Evolutionary conservation across 2,329 filamentous ascomycete species (phyloP).

Genomic region (Endothia cerciana): DNA sequence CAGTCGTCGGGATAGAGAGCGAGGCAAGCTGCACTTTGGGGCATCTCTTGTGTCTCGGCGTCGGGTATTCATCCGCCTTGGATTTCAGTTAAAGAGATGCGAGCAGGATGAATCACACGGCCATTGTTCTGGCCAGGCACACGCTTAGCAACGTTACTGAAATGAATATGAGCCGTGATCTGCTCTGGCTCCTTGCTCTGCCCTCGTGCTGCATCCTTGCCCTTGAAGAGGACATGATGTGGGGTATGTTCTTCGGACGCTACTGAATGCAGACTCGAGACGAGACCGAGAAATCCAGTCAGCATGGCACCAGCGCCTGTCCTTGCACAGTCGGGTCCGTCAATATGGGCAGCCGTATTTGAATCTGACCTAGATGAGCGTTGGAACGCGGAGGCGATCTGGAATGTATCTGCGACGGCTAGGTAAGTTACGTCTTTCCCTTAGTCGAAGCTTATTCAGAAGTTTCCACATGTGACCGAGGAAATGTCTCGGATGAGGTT

Average conservation of each 20-base stretch:
- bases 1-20: not conserved
- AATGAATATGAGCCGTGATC: not conserved
- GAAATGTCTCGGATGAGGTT: slow-evolving; percentile 17
- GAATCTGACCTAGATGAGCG: not conserved
- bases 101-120: not conserved
- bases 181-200: too few relatives aligned
- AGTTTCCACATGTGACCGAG: not conserved
- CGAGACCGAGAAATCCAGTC: not conserved
- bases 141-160: not conserved
- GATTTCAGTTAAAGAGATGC: not conserved
- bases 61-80: not conserved
- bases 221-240: too few relatives aligned
- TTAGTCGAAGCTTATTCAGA: not conserved
- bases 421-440: too few relatives aligned
- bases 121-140: not conserved
- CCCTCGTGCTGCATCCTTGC: too few relatives aligned
- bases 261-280: not conserved
- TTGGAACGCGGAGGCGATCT: not conserved
- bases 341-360: not conserved
- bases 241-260: too few relatives aligned
- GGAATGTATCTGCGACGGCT: not conserved
- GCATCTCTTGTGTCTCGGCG: not conserved
- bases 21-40: not conserved
- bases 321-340: not conserved
- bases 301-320: not conserved